Evolutionary conservation across 106 monocot genomes (phyloP), one percentile per base, ranked within the genome.

Genomic region (Acorus gramineus): DNA sequence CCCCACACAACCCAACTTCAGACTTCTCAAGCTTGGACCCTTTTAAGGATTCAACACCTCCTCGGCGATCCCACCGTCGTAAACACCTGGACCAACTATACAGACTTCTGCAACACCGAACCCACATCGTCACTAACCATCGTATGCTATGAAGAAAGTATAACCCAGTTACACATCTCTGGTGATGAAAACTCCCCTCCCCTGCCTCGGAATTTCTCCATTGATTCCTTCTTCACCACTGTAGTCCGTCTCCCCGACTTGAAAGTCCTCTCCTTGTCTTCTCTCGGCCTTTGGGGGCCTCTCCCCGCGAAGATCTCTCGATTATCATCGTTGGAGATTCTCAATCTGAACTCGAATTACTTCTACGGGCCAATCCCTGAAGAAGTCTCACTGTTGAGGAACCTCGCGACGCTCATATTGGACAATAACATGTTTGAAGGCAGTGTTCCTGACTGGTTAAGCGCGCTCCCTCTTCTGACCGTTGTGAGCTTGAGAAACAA

Each of bases 261-360:
- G 42, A 92, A 79, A 73, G 98, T 99, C 61, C 83, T 99, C 65
- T 77, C 85, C 46, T 63, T 99, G 61, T 74, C 83, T 2, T 79
- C 83, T 2, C 83, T 99, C 14, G 92, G 98, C 6, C 10, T 99
- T 2, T 89, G 91, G 91, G 98, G 98, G n/a, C 55, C 76, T 14
- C 62, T 99, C 4, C 92, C 98, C 0, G 47, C 58, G 6, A 99
- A 99, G 76, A 81, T 99, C 11, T 77, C 79, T 3, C 72, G 92
- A 47, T 42, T 99, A 3, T 52, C 79, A 1, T 77, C 73, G 4
- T 69, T 99, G 2, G 98, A 99, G 71, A 99, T 99, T 10, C 62
- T 99, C 65, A 85, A 99, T 71, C 70, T 99, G 74, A 99, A 77
- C 73, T 85, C 88, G 7, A 99, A 99, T 62, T 92, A 64, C 65